Evolutionary conservation across 148 eudicot species (phyloP), one percentile per base, ranked within the genome.

Genomic region (Diospyros lotus): DNA sequence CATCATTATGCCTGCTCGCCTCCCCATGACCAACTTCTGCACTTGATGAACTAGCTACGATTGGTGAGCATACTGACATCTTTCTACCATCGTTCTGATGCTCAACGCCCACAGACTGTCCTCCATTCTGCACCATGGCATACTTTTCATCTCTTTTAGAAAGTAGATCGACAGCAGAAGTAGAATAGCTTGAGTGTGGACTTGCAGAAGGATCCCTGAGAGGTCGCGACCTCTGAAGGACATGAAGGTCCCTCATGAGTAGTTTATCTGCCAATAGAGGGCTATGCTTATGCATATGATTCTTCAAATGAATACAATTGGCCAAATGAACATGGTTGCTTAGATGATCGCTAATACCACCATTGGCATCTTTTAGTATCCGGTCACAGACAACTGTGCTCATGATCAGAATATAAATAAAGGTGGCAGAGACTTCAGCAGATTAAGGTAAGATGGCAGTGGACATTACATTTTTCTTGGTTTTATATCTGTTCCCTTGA

Each of bases 281-380:
- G 80, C 94, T 92, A 53, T 87, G 88, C 80, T 95, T 90, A 80
- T 95, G 97, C 94, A 95, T 86, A 75, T 94, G 97, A 86, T 90
- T 90, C 82, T 95, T 92, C 88, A 92, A 84, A 82, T 90, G 98
- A 69, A 94, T 92, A 81, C 96, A 92, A 73, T 90, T 94, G 12
- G 98, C 87, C 82, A 94, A 79, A 74, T 94, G 98, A 71, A 90
- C 88, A 74, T 95, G 98, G 78, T 89, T 89, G 8, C 87, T 88
- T 54, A 92, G 77, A 83, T 92, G 98, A 79, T 92, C 91, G 50
- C 87, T 81, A 69, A 87, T 88, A 81, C 87, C 84, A 68, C 89
- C 89, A 89, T 92, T 90, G 6, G 87, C 92, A 74, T 90, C 95
- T 84, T 89, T 90, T 65, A 90, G 91, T 78, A 92, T 86, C 82